These are phyloP conservation scores for Cytospora schulzeri DNA, from an alignment of 2,329 filamentous ascomycete genomes.

Conservation along the genomic window DNA sequence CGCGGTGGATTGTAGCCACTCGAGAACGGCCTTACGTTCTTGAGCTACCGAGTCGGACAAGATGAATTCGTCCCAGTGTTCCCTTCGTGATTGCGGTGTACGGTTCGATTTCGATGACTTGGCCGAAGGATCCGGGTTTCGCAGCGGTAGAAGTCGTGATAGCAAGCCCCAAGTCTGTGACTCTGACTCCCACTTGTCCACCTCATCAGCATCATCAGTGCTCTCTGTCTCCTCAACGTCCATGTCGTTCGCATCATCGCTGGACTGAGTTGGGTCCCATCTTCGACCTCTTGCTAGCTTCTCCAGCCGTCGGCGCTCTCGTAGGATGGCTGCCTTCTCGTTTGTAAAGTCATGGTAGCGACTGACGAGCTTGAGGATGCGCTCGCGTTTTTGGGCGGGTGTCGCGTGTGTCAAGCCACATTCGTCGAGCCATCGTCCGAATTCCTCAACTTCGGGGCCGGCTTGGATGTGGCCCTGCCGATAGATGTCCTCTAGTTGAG, in stretches of 20 bases:
- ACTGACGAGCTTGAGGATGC: slow-evolving; percentile 69
- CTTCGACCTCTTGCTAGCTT: slow-evolving; percentile 35
- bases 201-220: slow-evolving; percentile 42
- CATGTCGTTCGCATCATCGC: slow-evolving; percentile 54
- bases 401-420: slow-evolving; percentile 60
- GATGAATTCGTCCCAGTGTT: slow-evolving; percentile 72
- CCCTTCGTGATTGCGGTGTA: slow-evolving; percentile 35
- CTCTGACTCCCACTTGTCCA: slow-evolving; percentile 76
- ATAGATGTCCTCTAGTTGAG: slow-evolving; percentile 37
- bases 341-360: slow-evolving; percentile 62
- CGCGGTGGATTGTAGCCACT: slow-evolving; percentile 83
- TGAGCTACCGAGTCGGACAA: slow-evolving; percentile 70
- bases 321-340: slow-evolving; percentile 47
- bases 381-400: slow-evolving; percentile 59
- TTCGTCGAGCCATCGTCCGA: slow-evolving; percentile 79
- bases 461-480: slow-evolving; percentile 55
- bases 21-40: slow-evolving; percentile 78
- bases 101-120: slow-evolving; percentile 31
- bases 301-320: slow-evolving; percentile 43
- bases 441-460: slow-evolving; percentile 81
- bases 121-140: slow-evolving; percentile 53
- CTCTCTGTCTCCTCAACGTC: slow-evolving; percentile 56
- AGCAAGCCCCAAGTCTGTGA: slow-evolving; percentile 90
- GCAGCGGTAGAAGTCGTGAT: slow-evolving; percentile 70
- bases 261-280: slow-evolving; percentile 36